Conservation (phyloP, 106 monocot genomes). For the Vanilla planifolia region DNA sequence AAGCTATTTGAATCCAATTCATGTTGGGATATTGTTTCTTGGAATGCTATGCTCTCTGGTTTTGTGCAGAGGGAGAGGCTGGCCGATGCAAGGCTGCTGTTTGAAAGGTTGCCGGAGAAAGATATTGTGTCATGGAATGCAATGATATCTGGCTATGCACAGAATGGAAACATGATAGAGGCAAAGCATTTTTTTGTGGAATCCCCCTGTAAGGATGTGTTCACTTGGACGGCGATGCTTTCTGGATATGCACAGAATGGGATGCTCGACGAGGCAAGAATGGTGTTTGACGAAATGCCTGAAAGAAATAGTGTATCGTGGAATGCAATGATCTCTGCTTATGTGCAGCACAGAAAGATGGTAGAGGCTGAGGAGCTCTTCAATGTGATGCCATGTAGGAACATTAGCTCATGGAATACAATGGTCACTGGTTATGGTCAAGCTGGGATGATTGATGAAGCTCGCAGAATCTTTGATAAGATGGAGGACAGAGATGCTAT, state of each 20-base stretch:
- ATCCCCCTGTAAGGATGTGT: slow-evolving; percentile 38
- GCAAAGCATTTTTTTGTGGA: slow-evolving; percentile 38
- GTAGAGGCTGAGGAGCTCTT: slow-evolving; percentile 34
- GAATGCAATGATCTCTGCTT: slow-evolving; percentile 66
- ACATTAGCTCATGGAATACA: slow-evolving; percentile 60
- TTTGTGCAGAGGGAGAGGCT: slow-evolving; percentile 31
- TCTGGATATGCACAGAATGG: slow-evolving; percentile 64
- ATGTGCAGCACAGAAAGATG: slow-evolving; percentile 32
- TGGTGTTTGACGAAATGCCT: slow-evolving; percentile 50
- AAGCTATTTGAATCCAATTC: slow-evolving; percentile 18
- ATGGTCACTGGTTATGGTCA: slow-evolving; percentile 54
- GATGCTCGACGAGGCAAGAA: slow-evolving; percentile 44
- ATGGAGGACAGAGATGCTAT: slow-evolving; percentile 47
- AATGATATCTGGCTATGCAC: slow-evolving; percentile 59
- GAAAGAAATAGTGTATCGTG: slow-evolving; percentile 51
- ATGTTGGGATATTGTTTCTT: slow-evolving; percentile 45
- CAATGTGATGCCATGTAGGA: slow-evolving; percentile 49
- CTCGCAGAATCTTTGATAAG: slow-evolving; percentile 30
- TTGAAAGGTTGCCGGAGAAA: slow-evolving; percentile 36
- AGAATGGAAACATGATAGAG: slow-evolving; percentile 28
- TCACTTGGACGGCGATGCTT: slow-evolving; percentile 73
- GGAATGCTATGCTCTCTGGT: slow-evolving; percentile 60
- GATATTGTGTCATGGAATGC: slow-evolving; percentile 67
- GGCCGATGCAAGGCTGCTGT: slow-evolving; percentile 34
- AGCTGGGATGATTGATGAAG: slow-evolving; percentile 35